Conservation (phyloP, 2,329 filamentous ascomycete species). For the Colletotrichum trifolii region DNA sequence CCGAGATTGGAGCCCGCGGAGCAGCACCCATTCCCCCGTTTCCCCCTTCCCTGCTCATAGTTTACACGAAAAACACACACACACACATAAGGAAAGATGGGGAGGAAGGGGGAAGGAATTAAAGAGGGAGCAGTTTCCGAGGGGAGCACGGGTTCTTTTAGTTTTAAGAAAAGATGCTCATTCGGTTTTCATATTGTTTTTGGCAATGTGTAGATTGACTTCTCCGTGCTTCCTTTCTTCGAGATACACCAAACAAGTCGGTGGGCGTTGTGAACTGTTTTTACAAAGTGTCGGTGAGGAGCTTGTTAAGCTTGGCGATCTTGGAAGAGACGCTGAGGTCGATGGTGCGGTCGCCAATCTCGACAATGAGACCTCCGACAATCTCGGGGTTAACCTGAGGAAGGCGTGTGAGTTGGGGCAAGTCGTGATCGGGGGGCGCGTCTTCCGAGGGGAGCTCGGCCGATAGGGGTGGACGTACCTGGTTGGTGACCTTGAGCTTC, state of each 20-base stretch:
- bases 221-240: no score
- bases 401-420: background rate
- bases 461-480: conserved; percentile 60
- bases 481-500: conserved; percentile 97
- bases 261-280: conserved; percentile 46
- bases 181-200: no score
- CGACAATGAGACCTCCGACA: conserved; percentile 91
- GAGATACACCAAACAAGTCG: background rate
- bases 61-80: conserved; percentile 34
- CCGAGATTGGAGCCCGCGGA: conserved; percentile 2
- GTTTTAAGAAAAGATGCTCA: no score
- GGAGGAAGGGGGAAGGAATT: conserved; percentile 17
- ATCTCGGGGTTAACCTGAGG: conserved; percentile 91
- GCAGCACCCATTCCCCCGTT: conserved; percentile 1
- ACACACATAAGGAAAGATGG: conserved; percentile 28
- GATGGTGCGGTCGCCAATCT: conserved; percentile 97
- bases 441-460: conserved; percentile 6
- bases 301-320: conserved; percentile 99
- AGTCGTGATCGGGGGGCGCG: conserved; percentile 6
- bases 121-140: background rate
- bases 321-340: conserved; percentile 95
- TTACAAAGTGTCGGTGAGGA: conserved; percentile 96
- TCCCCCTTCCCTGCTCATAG: conserved; percentile 13
- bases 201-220: no score
- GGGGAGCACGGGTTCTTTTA: no score